Evolutionary conservation across 73 alveolate genomes (phyloP).

Genomic region (Stentor coeruleus): DNA sequence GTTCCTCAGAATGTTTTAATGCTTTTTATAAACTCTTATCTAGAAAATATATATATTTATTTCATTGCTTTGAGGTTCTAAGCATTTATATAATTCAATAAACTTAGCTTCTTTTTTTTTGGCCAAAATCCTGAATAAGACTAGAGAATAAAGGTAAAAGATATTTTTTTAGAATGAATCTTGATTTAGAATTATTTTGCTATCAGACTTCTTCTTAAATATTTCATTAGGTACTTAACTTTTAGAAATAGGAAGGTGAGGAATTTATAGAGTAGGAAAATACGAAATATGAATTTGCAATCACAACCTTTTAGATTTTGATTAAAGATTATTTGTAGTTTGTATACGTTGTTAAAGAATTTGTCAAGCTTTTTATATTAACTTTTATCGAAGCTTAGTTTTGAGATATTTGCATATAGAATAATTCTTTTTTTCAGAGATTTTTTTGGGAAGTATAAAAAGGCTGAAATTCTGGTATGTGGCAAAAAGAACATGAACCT

Average conservation of each 20-base stretch:
- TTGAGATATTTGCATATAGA: too few species aligned
- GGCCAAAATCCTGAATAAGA: neutral
- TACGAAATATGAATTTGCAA: neutral
- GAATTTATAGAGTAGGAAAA: neutral
- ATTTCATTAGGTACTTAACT: neutral
- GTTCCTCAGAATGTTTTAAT: neutral
- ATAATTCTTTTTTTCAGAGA: too few species aligned
- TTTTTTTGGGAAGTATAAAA: too few species aligned
- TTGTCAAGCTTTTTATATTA: constrained; percentile 3
- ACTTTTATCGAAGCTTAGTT: neutral
- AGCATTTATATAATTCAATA: neutral
- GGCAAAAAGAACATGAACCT: too few species aligned
- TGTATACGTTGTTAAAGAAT: neutral
- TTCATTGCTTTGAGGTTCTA: neutral
- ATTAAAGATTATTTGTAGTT: neutral
- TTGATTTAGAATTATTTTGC: neutral
- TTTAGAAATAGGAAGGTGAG: neutral
- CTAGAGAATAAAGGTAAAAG: neutral
- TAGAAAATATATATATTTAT: neutral
- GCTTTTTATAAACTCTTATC: neutral
- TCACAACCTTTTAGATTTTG: neutral
- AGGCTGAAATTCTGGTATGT: too few species aligned
- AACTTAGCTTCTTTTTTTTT: neutral
- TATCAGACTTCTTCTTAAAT: neutral
- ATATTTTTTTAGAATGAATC: neutral